Evolutionary conservation across 768 basidiomycete genomes (phyloP), one percentile per base, ranked within the genome.

Genomic region (Trametes meyenii): DNA sequence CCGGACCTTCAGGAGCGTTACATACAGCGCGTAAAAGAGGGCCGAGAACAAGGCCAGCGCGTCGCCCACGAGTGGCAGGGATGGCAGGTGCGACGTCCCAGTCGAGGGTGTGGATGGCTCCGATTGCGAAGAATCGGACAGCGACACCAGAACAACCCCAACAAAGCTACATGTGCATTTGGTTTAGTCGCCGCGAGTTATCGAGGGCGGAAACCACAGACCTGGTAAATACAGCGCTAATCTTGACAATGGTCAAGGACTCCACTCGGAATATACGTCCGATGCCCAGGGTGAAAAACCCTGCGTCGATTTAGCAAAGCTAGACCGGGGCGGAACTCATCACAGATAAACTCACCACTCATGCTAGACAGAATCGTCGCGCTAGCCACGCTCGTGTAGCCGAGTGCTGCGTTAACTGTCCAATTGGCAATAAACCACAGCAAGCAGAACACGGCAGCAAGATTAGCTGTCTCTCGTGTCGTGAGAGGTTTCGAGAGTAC

Each of bases 381-480:
- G 72, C 94, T 96, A 2, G 93, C 92, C n/a, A 98, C 96, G 68
- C 88, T 94, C 1, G 96, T 98, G 71, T 88, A 90, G 33, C 84
- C 87, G 46, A 98, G 79, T 19, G 90, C 81, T 0, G 87, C 88
- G 71, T 96, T 97, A 33, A 96, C 77, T 12, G 86, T 74, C 93
- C 95, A 98, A 70, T 98, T 98, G 13, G 96, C 96, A 39, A 87
- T 78, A 69, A 99, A 97, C 94, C 96, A 99, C 38, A 96, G 77
- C 60, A 92, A 81, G 72, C 90, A 94, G 74, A 98, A 98, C 52
- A 81, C 74, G 5, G 85, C 77, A 4, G 96, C 93, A 13, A 99
- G 80, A 40, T 82, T 74, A 7, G 88, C 87, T 0, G 97, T 98
- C 75, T 97, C 87, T 46, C 71, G 71, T 3, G 74, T 74, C 1